Evolutionary conservation across 352 stramenopile species (phyloP).

Genomic region (Phytophthora agathidicida): DNA sequence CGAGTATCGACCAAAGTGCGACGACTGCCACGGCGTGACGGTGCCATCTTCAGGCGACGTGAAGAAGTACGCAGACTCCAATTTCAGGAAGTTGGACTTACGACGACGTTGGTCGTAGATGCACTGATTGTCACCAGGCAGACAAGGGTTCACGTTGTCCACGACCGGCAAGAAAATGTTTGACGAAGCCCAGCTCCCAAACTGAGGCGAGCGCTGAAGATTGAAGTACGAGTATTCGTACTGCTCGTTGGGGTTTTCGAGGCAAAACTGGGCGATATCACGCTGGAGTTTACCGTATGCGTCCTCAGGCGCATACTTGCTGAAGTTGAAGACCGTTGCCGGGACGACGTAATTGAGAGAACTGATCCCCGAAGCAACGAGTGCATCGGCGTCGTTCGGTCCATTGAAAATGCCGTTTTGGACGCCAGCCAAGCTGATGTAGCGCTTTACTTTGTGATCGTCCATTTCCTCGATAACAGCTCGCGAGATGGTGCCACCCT

Average conservation of each 20-base stretch:
- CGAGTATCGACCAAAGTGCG: constrained; percentile 40
- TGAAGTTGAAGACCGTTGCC: constrained; percentile 13
- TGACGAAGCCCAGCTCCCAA: constrained; percentile 1
- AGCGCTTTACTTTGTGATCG: constrained; percentile 45
- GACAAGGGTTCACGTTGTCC: constrained; percentile 24
- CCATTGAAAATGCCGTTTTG: constrained; percentile 52
- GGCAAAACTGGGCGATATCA: constrained; percentile 19
- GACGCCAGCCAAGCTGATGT: constrained; percentile 43
- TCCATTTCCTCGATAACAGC: constrained; percentile 56
- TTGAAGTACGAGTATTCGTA: constrained; percentile 20
- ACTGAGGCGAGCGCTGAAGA: constrained; percentile 4
- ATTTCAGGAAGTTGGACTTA: constrained; percentile 36
- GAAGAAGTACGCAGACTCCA: constrained; percentile 47
- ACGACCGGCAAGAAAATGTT: constrained; percentile 16
- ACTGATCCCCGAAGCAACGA: neutral
- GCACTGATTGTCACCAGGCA: neutral
- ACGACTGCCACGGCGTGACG: constrained; percentile 44
- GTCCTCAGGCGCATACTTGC: constrained; percentile 5
- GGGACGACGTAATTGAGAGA: neutral
- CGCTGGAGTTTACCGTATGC: constrained; percentile 14
- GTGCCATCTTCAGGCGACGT: constrained; percentile 36
- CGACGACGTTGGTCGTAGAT: constrained; percentile 14
- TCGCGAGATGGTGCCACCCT: constrained; percentile 42
- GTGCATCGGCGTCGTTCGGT: constrained; percentile 24
- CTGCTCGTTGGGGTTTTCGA: constrained; percentile 19